Conservation (phyloP, 768 basidiomycete genomes). For the Boletus speciosus region DNA sequence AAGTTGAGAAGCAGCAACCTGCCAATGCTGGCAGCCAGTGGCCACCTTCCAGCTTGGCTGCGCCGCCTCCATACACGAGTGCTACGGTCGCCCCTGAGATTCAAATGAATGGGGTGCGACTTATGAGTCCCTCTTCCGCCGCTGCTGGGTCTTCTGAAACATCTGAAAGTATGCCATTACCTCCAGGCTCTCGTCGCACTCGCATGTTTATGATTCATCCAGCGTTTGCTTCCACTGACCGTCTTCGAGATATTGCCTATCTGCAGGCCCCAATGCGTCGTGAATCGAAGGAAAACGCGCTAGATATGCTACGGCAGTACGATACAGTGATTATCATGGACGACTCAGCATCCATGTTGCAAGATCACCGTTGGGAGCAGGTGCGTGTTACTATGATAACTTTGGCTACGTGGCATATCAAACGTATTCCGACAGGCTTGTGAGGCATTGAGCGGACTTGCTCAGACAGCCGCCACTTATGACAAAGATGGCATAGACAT, state of each 20-base stretch:
- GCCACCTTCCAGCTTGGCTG: conserved; percentile 3
- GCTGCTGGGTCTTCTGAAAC: conserved; percentile 2
- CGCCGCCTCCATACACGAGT: conserved; percentile 26
- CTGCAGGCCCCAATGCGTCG: conserved; percentile 24
- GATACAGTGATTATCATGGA: conserved; percentile 59
- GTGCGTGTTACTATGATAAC: conserved; percentile 25
- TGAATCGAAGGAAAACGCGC: conserved; percentile 28
- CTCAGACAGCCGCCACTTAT: conserved; percentile 45
- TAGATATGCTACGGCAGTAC: conserved; percentile 41
- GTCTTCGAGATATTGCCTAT: conserved; percentile 21
- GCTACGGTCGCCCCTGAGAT: not conserved
- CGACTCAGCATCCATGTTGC: conserved; percentile 57
- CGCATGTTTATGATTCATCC: conserved; percentile 24
- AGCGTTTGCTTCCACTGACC: conserved; percentile 14
- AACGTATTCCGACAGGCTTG: conserved; percentile 6
- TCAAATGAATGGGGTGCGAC: conserved; percentile 2
- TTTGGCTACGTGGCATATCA: not conserved
- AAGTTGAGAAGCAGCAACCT: not conserved
- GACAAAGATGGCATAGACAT: conserved; percentile 61
- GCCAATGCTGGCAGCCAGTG: not conserved
- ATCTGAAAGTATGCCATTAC: conserved; percentile 18
- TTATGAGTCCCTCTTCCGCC: not conserved
- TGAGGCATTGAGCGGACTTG: conserved; percentile 40
- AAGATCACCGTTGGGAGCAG: conserved; percentile 46
- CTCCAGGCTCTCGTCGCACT: conserved; percentile 19